These are phyloP conservation scores for Cystobasidium pallidum DNA, from an alignment of 1,284 basidiomycete genomes.

Conservation along the genomic window DNA sequence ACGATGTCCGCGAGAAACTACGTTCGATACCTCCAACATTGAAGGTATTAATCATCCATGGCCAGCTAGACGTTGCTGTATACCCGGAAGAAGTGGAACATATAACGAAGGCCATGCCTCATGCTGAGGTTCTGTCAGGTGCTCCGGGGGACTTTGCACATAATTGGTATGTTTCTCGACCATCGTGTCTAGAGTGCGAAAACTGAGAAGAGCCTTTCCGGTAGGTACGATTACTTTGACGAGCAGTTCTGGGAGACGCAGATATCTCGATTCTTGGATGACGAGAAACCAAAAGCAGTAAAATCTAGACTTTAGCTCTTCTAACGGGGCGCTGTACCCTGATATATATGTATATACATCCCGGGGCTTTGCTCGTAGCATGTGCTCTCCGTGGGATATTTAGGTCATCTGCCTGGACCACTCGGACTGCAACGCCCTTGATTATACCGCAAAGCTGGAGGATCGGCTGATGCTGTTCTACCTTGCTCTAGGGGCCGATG, in stretches of 20 bases:
- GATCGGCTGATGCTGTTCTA: no score
- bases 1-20: slow-evolving; percentile 27
- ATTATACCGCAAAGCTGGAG: no score
- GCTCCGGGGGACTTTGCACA: slow-evolving; percentile 24
- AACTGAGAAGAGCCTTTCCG: background rate
- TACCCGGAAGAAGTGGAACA: slow-evolving; percentile 21
- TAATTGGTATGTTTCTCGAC: slow-evolving; percentile 12
- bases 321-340: background rate
- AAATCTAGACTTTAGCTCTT: background rate
- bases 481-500: no score
- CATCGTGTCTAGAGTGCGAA: background rate
- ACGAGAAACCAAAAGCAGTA: background rate
- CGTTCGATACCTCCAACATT: slow-evolving; percentile 11
- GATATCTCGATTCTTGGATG: slow-evolving; percentile 24
- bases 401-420: no score
- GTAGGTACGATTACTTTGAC: slow-evolving; percentile 40
- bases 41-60: slow-evolving; percentile 37
- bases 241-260: slow-evolving; percentile 23
- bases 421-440: no score
- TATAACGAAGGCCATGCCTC: slow-evolving; percentile 11
- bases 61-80: slow-evolving; percentile 25
- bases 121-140: slow-evolving; percentile 7
- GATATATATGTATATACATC: background rate
- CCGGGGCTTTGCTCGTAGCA: background rate
- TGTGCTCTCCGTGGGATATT: no score